Conservation (phyloP, 2,329 filamentous ascomycete genomes). For the Fusarium austroafricanum region DNA sequence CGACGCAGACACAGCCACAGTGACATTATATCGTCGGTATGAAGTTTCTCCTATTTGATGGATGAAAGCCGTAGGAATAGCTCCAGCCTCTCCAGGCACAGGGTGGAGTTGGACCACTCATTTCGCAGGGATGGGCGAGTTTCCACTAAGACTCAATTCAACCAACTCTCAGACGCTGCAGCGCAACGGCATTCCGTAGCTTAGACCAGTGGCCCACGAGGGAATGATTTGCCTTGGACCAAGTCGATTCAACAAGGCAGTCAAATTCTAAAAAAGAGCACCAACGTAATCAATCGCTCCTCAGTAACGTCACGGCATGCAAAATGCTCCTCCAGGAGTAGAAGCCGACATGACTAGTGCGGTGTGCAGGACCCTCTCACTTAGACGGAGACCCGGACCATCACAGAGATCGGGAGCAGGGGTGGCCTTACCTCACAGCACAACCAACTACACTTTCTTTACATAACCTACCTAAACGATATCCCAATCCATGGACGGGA, state of each 20-base stretch:
- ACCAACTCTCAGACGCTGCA: no score
- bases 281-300: not conserved
- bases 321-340: not conserved
- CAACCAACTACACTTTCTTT: slow-evolving; percentile 5
- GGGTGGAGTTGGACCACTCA: slow-evolving; percentile 33
- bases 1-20: slow-evolving; percentile 30
- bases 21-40: slow-evolving; percentile 7
- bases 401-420: slow-evolving; percentile 26
- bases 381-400: slow-evolving; percentile 22
- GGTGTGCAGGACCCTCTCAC: slow-evolving; percentile 4
- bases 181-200: no score
- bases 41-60: not conserved
- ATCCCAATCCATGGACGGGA: slow-evolving; percentile 41
- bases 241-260: slow-evolving; percentile 4
- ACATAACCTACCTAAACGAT: slow-evolving; percentile 9
- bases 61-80: slow-evolving; percentile 11
- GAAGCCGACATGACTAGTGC: slow-evolving; percentile 9
- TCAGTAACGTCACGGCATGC: not conserved
- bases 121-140: not conserved
- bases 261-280: slow-evolving; percentile 12
- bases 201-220: not conserved
- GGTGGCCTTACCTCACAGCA: not conserved
- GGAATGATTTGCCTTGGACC: not conserved
- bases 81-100: slow-evolving; percentile 27
- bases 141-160: not conserved